Evolutionary conservation across 140 eudicot species (phyloP).

Genomic region (Senecio squalidus): DNA sequence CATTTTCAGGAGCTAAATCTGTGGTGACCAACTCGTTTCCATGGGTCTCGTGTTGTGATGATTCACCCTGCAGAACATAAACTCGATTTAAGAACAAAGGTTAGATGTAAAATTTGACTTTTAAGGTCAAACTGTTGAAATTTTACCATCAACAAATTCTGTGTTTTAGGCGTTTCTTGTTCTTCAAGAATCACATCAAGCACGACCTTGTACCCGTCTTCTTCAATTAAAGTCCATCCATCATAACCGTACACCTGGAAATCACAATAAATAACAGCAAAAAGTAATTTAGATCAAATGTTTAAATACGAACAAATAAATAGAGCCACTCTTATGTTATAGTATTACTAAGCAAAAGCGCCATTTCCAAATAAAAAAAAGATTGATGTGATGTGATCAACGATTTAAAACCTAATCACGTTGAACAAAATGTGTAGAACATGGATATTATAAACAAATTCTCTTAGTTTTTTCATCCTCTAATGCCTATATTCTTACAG

Average conservation of each 20-base stretch:
- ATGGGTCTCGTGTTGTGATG: neutral
- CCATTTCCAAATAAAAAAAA: neutral
- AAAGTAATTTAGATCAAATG: neutral
- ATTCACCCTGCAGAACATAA: conserved; percentile 9
- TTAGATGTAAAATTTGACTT: conserved; percentile 2
- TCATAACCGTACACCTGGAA: conserved; percentile 18
- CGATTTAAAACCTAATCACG: neutral
- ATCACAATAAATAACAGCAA: neutral
- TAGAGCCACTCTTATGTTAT: neutral
- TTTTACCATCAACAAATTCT: conserved; percentile 10
- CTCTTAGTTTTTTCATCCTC: no score
- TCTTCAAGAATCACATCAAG: conserved; percentile 20
- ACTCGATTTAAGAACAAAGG: neutral
- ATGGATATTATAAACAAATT: no score
- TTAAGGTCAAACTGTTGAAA: neutral
- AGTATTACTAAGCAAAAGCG: neutral
- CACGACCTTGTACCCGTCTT: conserved; percentile 12
- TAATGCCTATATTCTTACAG: no score
- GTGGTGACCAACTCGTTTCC: neutral
- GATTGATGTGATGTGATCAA: neutral
- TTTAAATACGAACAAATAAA: neutral
- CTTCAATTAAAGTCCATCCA: conserved; percentile 23
- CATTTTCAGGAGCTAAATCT: conserved; percentile 6
- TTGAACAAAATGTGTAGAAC: no score
- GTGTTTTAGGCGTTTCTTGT: conserved; percentile 13